Conservation (phyloP, 352 stramenopile genomes). For the Pilasporangium apinafurcum region DNA sequence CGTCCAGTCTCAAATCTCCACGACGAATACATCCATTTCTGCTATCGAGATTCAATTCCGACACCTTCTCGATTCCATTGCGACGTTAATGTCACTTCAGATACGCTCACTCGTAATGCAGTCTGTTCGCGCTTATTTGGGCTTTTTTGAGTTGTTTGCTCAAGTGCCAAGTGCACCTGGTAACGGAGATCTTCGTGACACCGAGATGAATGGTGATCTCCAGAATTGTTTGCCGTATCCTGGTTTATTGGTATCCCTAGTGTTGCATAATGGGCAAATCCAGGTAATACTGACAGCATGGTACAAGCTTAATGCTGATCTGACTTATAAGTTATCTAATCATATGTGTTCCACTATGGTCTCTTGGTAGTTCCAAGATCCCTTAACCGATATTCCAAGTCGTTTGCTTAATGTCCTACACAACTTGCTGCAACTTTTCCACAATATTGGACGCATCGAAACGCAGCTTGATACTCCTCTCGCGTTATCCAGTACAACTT, state of each 20-base stretch:
- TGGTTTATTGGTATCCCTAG: slow-evolving; percentile 2
- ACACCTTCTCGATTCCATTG: slow-evolving; percentile 59
- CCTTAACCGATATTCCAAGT: slow-evolving; percentile 48
- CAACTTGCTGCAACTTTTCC: slow-evolving; percentile 58
- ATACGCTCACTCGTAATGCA: slow-evolving; percentile 56
- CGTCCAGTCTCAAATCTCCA: slow-evolving; percentile 15
- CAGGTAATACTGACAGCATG: no score
- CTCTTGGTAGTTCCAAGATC: slow-evolving; percentile 34
- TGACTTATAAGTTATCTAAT: no score
- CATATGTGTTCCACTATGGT: no score
- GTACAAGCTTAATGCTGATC: no score
- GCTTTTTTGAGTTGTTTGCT: slow-evolving; percentile 62
- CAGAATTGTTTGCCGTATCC: background rate
- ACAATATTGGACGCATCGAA: slow-evolving; percentile 61
- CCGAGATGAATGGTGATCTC: background rate
- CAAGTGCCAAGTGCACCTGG: slow-evolving; percentile 1
- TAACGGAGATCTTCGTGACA: background rate
- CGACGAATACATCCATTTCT: slow-evolving; percentile 11
- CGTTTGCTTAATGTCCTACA: slow-evolving; percentile 59
- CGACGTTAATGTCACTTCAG: slow-evolving; percentile 69
- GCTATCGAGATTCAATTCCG: slow-evolving; percentile 16
- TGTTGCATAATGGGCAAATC: slow-evolving; percentile 4
- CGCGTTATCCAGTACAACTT: slow-evolving; percentile 4
- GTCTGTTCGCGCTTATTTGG: slow-evolving; percentile 54
- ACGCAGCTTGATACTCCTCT: slow-evolving; percentile 46